Evolutionary conservation across 2,329 filamentous ascomycete species (phyloP).

Genomic region (Cladosporium sp.): DNA sequence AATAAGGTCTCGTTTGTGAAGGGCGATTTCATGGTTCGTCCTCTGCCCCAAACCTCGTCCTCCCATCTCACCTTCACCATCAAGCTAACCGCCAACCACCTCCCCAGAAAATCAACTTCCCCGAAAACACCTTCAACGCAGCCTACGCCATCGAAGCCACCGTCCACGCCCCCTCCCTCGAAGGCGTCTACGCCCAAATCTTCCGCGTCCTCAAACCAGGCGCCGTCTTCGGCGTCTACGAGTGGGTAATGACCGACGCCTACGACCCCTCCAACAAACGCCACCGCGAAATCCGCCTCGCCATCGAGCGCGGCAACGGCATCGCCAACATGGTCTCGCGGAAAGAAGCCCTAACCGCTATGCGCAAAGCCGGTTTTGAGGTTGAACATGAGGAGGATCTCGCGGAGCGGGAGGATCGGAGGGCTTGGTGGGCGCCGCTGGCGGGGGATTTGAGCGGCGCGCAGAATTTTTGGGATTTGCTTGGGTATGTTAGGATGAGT

Average conservation of each 20-base stretch:
- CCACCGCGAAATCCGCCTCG: constrained; percentile 30
- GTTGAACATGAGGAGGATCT: constrained; percentile 33
- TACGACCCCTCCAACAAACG: constrained; percentile 28
- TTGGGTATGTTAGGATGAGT: constrained; percentile 7
- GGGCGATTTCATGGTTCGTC: constrained; percentile 50
- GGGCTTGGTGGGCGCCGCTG: constrained; percentile 31
- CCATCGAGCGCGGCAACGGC: constrained; percentile 34
- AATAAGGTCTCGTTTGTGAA: constrained; percentile 80
- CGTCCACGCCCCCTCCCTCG: constrained; percentile 32
- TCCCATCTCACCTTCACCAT: neutral
- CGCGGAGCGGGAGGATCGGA: constrained; percentile 23
- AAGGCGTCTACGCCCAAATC: constrained; percentile 31
- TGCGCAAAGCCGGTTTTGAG: constrained; percentile 31
- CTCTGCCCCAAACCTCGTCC: neutral
- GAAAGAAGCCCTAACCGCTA: constrained; percentile 24
- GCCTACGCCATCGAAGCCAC: constrained; percentile 37
- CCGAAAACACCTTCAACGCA: constrained; percentile 32
- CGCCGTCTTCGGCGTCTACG: constrained; percentile 31
- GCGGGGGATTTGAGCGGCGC: constrained; percentile 4
- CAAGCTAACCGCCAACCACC: neutral
- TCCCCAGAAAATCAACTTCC: constrained; percentile 26
- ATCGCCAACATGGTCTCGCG: constrained; percentile 31
- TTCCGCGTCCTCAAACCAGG: constrained; percentile 35
- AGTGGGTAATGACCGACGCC: constrained; percentile 36
- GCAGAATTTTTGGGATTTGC: constrained; percentile 8